Conservation (phyloP, 2,329 filamentous ascomycete genomes). For the Ophiostoma perfectum region DNA sequence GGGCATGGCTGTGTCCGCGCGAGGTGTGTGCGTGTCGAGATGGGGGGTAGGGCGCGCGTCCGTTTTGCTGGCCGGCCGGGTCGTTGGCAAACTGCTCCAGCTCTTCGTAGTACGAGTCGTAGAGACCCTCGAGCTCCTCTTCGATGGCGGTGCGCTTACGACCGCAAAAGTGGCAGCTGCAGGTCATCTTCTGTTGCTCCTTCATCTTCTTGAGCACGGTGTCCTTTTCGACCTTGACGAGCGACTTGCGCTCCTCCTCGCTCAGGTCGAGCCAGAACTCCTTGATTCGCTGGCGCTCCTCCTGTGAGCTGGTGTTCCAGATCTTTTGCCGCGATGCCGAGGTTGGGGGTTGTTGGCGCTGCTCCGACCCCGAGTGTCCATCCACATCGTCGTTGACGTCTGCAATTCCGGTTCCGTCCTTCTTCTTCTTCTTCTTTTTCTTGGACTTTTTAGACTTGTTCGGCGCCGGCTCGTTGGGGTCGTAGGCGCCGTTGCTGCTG, state of each 20-base stretch:
- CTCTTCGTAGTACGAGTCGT: slow-evolving; percentile 98
- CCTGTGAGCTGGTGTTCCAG: slow-evolving; percentile 92
- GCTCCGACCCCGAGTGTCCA: slow-evolving; percentile 26
- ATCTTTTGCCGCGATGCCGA: slow-evolving; percentile 57
- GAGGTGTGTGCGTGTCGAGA: slow-evolving; percentile 11
- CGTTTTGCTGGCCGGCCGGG: slow-evolving; percentile 50
- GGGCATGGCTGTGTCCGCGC: slow-evolving; percentile 6
- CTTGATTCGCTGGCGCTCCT: slow-evolving; percentile 95
- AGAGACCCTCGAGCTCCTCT: slow-evolving; percentile 93
- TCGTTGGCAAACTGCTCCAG: slow-evolving; percentile 94
- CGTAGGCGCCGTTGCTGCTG: slow-evolving; percentile 32
- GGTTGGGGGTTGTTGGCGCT: slow-evolving; percentile 29
- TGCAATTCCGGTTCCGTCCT: neutral
- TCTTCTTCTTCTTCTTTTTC: slow-evolving; percentile 61
- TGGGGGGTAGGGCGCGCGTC: slow-evolving; percentile 50
- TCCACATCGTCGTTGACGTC: slow-evolving; percentile 4
- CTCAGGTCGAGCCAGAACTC: slow-evolving; percentile 95
- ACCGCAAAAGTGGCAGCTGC: slow-evolving; percentile 95
- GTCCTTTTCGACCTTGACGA: slow-evolving; percentile 98
- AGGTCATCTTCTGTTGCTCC: slow-evolving; percentile 98
- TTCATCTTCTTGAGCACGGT: slow-evolving; percentile 99
- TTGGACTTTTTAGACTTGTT: slow-evolving; percentile 55
- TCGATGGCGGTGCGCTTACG: slow-evolving; percentile 95
- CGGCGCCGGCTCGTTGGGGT: slow-evolving; percentile 23
- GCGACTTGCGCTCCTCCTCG: slow-evolving; percentile 87